Evolutionary conservation across 495 filamentous ascomycete species (phyloP), one percentile per base, ranked within the genome.

Genomic region (Rhizodiscina lignyota): DNA sequence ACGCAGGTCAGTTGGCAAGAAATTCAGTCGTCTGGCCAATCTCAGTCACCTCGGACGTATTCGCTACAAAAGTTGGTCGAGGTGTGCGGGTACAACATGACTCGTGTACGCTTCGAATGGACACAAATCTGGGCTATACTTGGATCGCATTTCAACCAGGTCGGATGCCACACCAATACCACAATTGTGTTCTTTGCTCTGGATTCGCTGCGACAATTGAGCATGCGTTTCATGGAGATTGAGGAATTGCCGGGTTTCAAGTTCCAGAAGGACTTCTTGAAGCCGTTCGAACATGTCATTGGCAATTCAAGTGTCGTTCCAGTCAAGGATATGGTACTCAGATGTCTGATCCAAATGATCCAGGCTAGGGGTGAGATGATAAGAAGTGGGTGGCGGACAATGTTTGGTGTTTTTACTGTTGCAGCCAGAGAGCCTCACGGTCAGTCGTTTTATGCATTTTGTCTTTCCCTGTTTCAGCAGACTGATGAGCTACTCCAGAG

Each of bases 11-110:
- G 89, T 56, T 94, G 89, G 89, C 86, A 96, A 47, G 89, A 99
- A 52, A 99, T 99, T 45, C 83, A 86, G 50, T 89, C 83, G 5
- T 94, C 87, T 0, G 89, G 91, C 5, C 84, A 91, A 36, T 93
- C 82, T 45, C 85, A 94, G 30, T 84, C 81, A 18, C 91, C 89
- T 1, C 74, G 91, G 32, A 96, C 86, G 5, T 96, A 93, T 60
- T 93, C 84, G 52, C 61, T 99, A 32, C 89, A 99, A 52, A 99
- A 99, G 57, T 67, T 96, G 34, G 91, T 99, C 21, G 89, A 99
- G 57, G 94, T 99, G 54, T 87, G 81, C 56, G 93, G 91, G 50
- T 96, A 96, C 68, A 99, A 99, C 59, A 96, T 99, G 91, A 87
- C 77, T 29, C 75, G 89, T 62, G 86, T 99, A 11, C 74, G 89